Evolutionary conservation across 192 early-diverging fungal genomes (phyloP), one percentile per base, ranked within the genome.

Genomic region (Coemansia erecta): DNA sequence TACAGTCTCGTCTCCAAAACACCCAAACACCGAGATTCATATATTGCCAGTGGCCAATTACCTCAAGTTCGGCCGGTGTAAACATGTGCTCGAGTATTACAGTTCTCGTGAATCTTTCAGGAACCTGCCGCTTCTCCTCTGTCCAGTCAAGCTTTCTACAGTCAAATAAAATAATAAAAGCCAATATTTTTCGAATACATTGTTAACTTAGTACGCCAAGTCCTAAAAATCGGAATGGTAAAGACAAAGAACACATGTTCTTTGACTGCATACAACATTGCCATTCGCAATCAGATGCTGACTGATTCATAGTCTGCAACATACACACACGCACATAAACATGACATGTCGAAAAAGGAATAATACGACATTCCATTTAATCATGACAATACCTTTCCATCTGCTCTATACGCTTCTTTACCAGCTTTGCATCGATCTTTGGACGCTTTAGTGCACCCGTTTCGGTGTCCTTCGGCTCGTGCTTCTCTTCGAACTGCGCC

Each of bases 61-160:
- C 90, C 80, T 97, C 91, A 1, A 99, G 64, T 72, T 99, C 94
- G 40, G 87, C 65, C 15, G 86, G 61, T 4, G 92, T 92, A 67
- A 95, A 99, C 95, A 99, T 97, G 67, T 94, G 82, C 72, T 95
- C 95, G 31, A 99, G 72, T 47, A 99, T 89, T 10, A 97, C 93
- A 31, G 92, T 88, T 49, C 89, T 90, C 45, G 68, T 70, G 60
- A 88, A 87, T 63, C 90, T 86, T 12, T 92, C 92, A 1, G 85
- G 73, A 47, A 90, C 88, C 31, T 83, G 86, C 33, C 74, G 69
- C 46, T 84, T 81, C 12, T 86, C 85, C 35, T 98, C 94, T 60
- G 86, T 83, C 97, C 97, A 98, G 62, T 91, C 93, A 35, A 98
- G 80, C 62, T 92, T 90, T 61, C 91, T 92, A 74, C 40, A 42